Evolutionary conservation across 2,329 filamentous ascomycete species (phyloP).

Genomic region (Bipolaris victoriae): DNA sequence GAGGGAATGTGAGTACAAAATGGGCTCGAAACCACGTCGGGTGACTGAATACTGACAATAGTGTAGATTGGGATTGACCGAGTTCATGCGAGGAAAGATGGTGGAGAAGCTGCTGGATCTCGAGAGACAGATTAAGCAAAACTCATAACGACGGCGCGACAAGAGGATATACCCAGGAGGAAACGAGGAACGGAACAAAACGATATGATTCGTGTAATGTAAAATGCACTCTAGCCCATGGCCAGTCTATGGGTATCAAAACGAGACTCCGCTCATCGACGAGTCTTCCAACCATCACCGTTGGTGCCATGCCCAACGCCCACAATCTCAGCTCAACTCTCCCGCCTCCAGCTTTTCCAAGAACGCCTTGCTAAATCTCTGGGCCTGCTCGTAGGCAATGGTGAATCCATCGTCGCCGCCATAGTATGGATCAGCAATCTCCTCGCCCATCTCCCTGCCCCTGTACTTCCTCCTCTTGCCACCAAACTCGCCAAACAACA

Average conservation of each 20-base stretch:
- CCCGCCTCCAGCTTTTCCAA: slow-evolving; percentile 63
- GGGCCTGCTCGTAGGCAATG: slow-evolving; percentile 79
- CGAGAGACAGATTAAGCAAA: slow-evolving; percentile 29
- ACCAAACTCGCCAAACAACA: slow-evolving; percentile 86
- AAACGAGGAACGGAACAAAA: not conserved
- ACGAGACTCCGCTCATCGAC: slow-evolving; percentile 1
- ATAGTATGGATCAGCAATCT: slow-evolving; percentile 82
- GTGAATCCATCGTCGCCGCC: slow-evolving; percentile 46
- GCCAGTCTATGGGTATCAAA: slow-evolving; percentile 31
- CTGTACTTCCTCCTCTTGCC: slow-evolving; percentile 49
- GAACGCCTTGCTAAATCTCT: slow-evolving; percentile 78
- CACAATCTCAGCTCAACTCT: slow-evolving; percentile 29
- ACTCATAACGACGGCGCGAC: slow-evolving; percentile 4
- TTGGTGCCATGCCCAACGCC: not conserved
- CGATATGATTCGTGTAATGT: not conserved
- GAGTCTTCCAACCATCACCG: not conserved
- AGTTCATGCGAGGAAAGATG: slow-evolving; percentile 32
- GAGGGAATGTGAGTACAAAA: slow-evolving; percentile 57
- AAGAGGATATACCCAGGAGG: slow-evolving; percentile 3
- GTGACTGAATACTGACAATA: not conserved
- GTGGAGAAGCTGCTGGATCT: slow-evolving; percentile 27
- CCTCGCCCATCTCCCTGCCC: slow-evolving; percentile 10
- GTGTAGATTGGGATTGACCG: slow-evolving; percentile 27
- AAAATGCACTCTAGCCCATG: slow-evolving; percentile 7
- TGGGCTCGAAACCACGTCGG: slow-evolving; percentile 21